Conservation (phyloP, 176 grass and related monocot genomes). For the Eremochloa ophiuroides region DNA sequence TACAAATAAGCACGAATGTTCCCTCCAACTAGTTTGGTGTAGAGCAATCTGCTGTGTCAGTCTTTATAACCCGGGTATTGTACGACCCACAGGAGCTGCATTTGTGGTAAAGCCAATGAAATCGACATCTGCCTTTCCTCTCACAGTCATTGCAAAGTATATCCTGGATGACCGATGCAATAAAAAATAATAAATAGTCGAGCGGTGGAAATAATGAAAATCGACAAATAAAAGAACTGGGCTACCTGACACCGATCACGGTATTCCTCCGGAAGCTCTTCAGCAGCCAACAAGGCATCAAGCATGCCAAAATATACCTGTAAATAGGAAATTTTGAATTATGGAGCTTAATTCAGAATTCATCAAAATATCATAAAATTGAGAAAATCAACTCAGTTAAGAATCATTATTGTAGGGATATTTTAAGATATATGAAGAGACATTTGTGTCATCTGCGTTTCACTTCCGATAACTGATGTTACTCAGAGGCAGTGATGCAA, state of each 20-base stretch:
- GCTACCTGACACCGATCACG: constrained; percentile 84
- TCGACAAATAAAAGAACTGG: constrained; percentile 18
- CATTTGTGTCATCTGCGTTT: not conserved
- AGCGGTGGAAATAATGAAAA: not conserved
- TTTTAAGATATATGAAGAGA: not conserved
- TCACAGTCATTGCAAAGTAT: constrained; percentile 95
- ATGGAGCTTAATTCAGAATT: not conserved
- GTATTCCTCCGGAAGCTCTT: constrained; percentile 95
- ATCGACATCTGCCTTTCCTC: constrained; percentile 70
- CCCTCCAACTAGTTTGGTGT: constrained; percentile 29
- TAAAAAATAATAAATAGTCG: not conserved
- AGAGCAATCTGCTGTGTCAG: constrained; percentile 61
- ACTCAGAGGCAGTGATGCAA: not conserved
- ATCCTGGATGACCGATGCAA: constrained; percentile 47
- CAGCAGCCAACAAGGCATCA: constrained; percentile 91
- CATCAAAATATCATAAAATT: not conserved
- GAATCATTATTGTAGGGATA: not conserved
- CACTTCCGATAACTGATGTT: not conserved
- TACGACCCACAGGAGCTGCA: constrained; percentile 84
- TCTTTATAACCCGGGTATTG: constrained; percentile 96
- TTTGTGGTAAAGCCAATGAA: constrained; percentile 99
- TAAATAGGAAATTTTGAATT: not conserved
- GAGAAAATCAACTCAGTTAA: not conserved
- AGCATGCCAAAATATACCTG: constrained; percentile 99
- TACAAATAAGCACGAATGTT: constrained; percentile 26